phyloP scores from a whole-genome alignment of 371 early-diverging fungal species.

The Sporodiniella umbellata region DNA sequence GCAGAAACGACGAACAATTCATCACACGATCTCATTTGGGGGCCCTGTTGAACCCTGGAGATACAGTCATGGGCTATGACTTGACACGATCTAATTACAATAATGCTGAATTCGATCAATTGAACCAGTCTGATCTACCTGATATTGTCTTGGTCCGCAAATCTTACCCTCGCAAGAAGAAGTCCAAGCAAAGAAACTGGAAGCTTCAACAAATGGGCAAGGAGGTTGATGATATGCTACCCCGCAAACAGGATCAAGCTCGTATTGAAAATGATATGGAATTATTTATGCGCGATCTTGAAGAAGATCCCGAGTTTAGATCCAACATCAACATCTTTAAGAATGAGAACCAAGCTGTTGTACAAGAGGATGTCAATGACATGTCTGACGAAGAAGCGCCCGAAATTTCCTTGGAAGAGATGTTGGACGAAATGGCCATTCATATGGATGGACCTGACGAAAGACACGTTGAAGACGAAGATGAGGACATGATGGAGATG shows the following conservation, averaged over 20 bases:
- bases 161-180: constrained; percentile 86
- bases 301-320: constrained; percentile 95
- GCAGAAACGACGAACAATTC: constrained; percentile 79
- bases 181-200: constrained; percentile 86
- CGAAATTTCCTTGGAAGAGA: constrained; percentile 86
- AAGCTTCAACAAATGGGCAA: constrained; percentile 84
- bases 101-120: constrained; percentile 76
- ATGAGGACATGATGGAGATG: constrained; percentile 28
- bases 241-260: constrained; percentile 72
- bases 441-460: constrained; percentile 54
- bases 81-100: constrained; percentile 89
- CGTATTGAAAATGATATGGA: constrained; percentile 81
- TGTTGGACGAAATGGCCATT: constrained; percentile 83
- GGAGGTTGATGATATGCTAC: constrained; percentile 80
- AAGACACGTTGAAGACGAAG: constrained; percentile 28
- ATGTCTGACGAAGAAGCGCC: constrained; percentile 72
- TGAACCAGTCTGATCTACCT: constrained; percentile 67
- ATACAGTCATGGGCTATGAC: constrained; percentile 93
- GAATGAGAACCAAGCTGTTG: constrained; percentile 32
- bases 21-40: constrained; percentile 94
- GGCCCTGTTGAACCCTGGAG: constrained; percentile 86
- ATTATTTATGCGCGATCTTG: constrained; percentile 90
- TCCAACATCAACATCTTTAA: constrained; percentile 92
- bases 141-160: constrained; percentile 92
- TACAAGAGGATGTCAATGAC: constrained; percentile 40